Evolutionary conservation across 2,329 filamentous ascomycete genomes (phyloP), one percentile per base, ranked within the genome.

Genomic region (Ascochyta rabiei): DNA sequence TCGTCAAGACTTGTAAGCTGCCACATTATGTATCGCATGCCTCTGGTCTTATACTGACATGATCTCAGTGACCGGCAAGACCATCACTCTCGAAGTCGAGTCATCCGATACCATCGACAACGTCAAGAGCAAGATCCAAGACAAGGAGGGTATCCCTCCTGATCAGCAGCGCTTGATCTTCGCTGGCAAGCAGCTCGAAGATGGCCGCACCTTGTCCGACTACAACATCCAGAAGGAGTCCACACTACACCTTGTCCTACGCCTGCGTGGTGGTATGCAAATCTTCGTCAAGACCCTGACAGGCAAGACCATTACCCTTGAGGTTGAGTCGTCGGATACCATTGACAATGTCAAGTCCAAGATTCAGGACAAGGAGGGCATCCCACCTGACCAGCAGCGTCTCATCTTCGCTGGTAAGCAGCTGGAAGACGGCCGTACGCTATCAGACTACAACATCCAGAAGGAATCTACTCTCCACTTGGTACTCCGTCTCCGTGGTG

Each of bases 331-430:
- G 15, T 90, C 86, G 0, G 92, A 96, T 69, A 96, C 92, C 35
- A 96, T 96, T 77, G 92, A 96, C 82, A 96, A 96, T 60, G 93
- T 97, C 34, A 97, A 97, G 86, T 87, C 84, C 45, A 97, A 97
- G 85, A 97, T 97, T 38, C 93, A 97, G 78, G 93, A 97, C 73
- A 97, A 97, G 86, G 93, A 97, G 79, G 93, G 93, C 23, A 97
- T 97, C 52, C 93, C 93, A 41, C 93, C 93, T 10, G 93, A 97
- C 74, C 93, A 98, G 79, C 93, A 97, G 82, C 93, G 93, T 68
- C 78, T 97, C 65, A 97, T 97, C 76, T 97, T 97, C 67, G 93
- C 93, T 39, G 93, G 93, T 53, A 97, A 97, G 84, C 93, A 97
- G 76, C 86, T 97, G 4, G 93, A 98, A 77, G 93, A 98, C 67